Evolutionary conservation across 23 red algal species (phyloP).

Genomic region (Chondrus crispus): DNA sequence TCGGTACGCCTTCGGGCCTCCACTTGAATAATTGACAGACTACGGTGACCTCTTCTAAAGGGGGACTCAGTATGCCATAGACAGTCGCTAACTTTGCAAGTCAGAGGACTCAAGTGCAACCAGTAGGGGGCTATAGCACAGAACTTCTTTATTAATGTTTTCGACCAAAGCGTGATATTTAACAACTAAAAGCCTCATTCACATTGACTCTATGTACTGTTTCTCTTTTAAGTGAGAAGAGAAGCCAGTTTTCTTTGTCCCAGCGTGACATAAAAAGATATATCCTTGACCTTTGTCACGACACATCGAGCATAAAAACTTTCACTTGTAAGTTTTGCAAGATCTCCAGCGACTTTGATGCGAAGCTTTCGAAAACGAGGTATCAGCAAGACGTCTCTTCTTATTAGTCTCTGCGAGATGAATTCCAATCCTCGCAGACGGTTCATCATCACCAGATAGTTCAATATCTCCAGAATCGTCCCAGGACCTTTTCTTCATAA

Average conservation of each 20-base stretch:
- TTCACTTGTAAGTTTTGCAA: neutral
- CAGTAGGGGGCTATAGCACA: neutral
- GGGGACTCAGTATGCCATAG: neutral
- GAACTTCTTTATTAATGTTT: neutral
- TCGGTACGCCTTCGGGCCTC: neutral
- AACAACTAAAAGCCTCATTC: neutral
- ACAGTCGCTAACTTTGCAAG: neutral
- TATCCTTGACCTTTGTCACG: neutral
- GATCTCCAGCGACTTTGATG: neutral
- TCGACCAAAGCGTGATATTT: neutral
- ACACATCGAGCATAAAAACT: neutral
- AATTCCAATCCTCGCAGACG: neutral
- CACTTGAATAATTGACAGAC: neutral
- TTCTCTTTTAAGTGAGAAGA: neutral
- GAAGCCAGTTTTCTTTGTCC: neutral
- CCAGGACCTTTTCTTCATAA: neutral
- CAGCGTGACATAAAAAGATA: neutral
- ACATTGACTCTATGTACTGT: neutral
- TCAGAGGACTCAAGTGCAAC: neutral
- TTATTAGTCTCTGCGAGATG: neutral
- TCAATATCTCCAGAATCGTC: neutral
- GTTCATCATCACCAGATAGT: neutral
- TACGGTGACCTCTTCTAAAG: neutral
- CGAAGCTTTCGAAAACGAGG: neutral
- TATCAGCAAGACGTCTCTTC: neutral